Conservation (phyloP, 148 eudicot genomes). For the Cornus kousa region DNA sequence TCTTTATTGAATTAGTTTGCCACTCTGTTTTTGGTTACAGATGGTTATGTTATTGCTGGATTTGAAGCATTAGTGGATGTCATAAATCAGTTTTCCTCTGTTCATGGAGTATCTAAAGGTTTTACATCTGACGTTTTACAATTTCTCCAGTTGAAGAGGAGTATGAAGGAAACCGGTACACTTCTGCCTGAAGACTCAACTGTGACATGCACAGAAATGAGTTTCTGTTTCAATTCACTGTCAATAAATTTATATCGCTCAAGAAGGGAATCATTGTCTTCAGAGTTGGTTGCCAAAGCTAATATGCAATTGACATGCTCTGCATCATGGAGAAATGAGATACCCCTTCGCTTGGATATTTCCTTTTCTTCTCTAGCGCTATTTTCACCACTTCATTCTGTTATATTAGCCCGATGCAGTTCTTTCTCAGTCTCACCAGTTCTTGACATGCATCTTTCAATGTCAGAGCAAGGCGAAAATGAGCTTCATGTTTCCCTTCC, state of each 20-base stretch:
- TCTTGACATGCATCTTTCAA: conserved; percentile 44
- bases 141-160: conserved; percentile 50
- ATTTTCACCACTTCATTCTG: conserved; percentile 41
- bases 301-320: conserved; percentile 52
- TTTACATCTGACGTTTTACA: conserved; percentile 56
- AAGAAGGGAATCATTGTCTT: conserved; percentile 28
- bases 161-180: conserved; percentile 28
- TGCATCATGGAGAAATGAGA: conserved; percentile 49
- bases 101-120: conserved; percentile 44
- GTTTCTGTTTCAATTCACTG: conserved; percentile 38
- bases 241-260: conserved; percentile 40
- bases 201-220: conserved; percentile 36
- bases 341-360: conserved; percentile 32
- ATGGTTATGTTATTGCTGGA: conserved; percentile 42
- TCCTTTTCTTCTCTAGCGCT: conserved; percentile 53
- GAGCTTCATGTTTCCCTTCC: conserved; percentile 54
- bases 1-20: not conserved
- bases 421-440: conserved; percentile 48
- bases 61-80: conserved; percentile 49
- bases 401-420: conserved; percentile 50
- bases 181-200: conserved; percentile 30
- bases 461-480: conserved; percentile 32
- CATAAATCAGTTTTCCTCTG: conserved; percentile 53
- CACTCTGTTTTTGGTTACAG: conserved; percentile 33
- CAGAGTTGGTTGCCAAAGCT: conserved; percentile 47